Evolutionary conservation across 345 rosid species (phyloP), one percentile per base, ranked within the genome.

Genomic region (Salix purpurea): DNA sequence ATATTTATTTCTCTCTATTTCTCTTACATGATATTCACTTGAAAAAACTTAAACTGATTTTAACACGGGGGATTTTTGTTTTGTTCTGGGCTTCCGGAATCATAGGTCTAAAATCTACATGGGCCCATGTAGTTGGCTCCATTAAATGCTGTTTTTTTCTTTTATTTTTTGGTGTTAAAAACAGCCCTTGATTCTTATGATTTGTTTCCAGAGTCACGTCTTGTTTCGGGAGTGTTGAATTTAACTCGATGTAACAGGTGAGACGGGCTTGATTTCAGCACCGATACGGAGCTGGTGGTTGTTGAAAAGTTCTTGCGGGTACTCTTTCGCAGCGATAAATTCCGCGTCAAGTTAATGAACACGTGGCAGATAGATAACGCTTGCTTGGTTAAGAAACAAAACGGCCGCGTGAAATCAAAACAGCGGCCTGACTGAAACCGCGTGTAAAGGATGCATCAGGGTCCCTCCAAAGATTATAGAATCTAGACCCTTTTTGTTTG

Each of bases 351-450:
- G 64, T 16, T 1, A 9, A 0, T 2, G 39, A 54, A 64, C 81
- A 77, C 76, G 84, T 81, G 81, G 78, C 60, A 14, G 0, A 0
- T 4, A 1, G 2, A 1, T 1, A 81, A 34, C 9, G 69, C 52
- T 77, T 73, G 54, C 36, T 44, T 30, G 1, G 7, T 67, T 4
- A 48, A 28, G 12, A 3, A 71, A 37, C 19, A 67, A 71, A 71
- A 67, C 79, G 71, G 79, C 81, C 74, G 69, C 81, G 70, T 74
- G 78, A 82, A 18, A 42, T 1, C 11, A 13, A 34, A 48, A 50
- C 78, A 12, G 67, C 26, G 9, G 14, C 6, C 40, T 4, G 16
- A 67, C 4, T 1, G 19, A 78, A 78, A 75, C 77, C 79, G 77
- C 81, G 79, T 77, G 52, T 23, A 71, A 8, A 18, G 48, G 15